These are phyloP conservation scores for Trichoderma polysporum DNA, from an alignment of 2,329 filamentous ascomycete genomes.

Conservation along the genomic window DNA sequence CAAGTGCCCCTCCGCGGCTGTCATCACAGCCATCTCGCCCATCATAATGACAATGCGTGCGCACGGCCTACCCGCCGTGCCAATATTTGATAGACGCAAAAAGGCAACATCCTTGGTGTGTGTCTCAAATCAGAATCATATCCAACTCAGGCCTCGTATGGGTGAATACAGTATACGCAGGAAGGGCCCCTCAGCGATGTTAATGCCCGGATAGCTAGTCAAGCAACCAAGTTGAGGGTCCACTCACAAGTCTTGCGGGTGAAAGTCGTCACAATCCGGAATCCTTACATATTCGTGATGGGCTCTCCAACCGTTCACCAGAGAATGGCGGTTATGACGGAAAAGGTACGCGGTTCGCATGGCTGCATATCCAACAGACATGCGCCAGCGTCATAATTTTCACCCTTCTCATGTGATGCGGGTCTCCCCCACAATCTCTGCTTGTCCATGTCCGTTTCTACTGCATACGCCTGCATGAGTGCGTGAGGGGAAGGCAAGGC, in stretches of 20 bases:
- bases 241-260: not conserved
- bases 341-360: slow-evolving; percentile 14
- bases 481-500: slow-evolving; percentile 8
- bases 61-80: too few species aligned
- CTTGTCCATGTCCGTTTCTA: not conserved
- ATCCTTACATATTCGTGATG: not conserved
- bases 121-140: not conserved
- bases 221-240: not conserved
- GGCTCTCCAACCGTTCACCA: not conserved
- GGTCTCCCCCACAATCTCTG: slow-evolving; percentile 19
- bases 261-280: not conserved
- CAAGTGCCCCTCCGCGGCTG: too few species aligned
- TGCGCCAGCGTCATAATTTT: not conserved
- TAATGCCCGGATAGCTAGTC: not conserved
- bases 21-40: too few species aligned
- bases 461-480: slow-evolving; percentile 12
- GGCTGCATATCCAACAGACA: not conserved
- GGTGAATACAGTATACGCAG: not conserved
- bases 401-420: slow-evolving; percentile 8
- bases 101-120: too few species aligned
- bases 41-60: too few species aligned
- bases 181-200: not conserved
- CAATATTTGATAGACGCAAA: too few species aligned
- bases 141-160: not conserved
- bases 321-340: slow-evolving; percentile 1